phyloP scores from a whole-genome alignment of 2,329 filamentous ascomycete genomes.

The Chaetomium sp. region DNA sequence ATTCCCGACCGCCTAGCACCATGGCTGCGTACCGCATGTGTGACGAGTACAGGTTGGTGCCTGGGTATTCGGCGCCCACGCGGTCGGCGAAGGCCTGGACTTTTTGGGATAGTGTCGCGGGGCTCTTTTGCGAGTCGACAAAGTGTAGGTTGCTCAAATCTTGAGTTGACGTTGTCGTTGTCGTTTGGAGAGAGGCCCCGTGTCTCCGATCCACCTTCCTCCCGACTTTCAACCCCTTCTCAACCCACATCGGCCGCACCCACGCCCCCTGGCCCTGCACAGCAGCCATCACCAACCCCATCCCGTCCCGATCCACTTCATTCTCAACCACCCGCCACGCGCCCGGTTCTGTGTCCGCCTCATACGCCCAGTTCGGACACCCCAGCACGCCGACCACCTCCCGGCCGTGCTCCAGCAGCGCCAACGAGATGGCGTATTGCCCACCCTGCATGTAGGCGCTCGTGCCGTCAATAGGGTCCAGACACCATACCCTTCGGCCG shows the following conservation, averaged over 20 bases:
- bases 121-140: conserved; percentile 19
- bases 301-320: conserved; percentile 9
- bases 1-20: conserved; percentile 17
- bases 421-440: conserved; percentile 21
- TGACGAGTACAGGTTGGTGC: conserved; percentile 21
- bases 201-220: conserved; percentile 4
- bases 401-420: conserved; percentile 14
- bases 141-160: conserved; percentile 17
- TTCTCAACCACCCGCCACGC: conserved; percentile 8
- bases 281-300: conserved; percentile 19
- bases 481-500: conserved; percentile 16
- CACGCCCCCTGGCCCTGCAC: conserved; percentile 17
- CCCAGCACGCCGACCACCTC: conserved; percentile 20
- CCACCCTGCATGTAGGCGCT: conserved; percentile 17
- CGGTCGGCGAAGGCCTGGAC: conserved; percentile 12
- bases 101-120: conserved; percentile 17
- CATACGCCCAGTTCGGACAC: conserved; percentile 18
- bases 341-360: not conserved
- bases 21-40: conserved; percentile 23
- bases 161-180: not conserved
- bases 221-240: not conserved
- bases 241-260: conserved; percentile 11
- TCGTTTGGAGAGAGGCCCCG: not conserved
- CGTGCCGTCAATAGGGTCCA: conserved; percentile 23
- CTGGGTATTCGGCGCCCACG: conserved; percentile 5